phyloP scores from a whole-genome alignment of 768 basidiomycete genomes.

The Gloeophyllum trabeum region DNA sequence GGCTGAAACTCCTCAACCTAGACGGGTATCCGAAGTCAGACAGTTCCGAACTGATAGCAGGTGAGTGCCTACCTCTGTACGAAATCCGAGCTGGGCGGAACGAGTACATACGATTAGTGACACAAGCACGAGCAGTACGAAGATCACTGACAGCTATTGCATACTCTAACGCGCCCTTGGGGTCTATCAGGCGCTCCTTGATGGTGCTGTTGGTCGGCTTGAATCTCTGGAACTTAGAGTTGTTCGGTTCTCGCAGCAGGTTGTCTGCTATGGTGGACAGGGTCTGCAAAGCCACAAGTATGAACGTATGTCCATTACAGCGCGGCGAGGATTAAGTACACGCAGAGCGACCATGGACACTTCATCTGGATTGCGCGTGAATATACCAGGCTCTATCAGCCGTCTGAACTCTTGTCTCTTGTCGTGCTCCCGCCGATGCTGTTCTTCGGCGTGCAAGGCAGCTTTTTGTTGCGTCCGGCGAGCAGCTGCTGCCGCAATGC shows the following conservation, averaged over 20 bases:
- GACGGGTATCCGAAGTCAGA: background rate
- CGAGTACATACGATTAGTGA: background rate
- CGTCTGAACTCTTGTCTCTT: constrained; percentile 12
- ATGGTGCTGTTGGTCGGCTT: constrained; percentile 65
- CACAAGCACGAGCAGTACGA: background rate
- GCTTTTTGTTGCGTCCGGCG: background rate
- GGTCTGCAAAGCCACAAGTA: constrained; percentile 28
- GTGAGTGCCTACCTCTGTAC: constrained; percentile 39
- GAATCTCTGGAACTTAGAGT: constrained; percentile 63
- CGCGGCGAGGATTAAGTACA: constrained; percentile 26
- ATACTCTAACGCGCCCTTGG: constrained; percentile 69
- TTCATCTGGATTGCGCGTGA: constrained; percentile 44
- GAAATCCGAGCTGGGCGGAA: constrained; percentile 53
- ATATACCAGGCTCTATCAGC: constrained; percentile 15
- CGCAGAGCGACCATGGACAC: constrained; percentile 51
- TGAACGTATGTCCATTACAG: constrained; percentile 1
- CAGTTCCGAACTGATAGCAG: background rate
- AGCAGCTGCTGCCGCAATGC: background rate
- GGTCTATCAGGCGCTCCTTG: constrained; percentile 55
- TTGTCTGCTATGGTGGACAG: constrained; percentile 63
- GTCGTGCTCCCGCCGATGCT: constrained; percentile 11
- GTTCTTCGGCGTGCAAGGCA: background rate
- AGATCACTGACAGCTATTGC: constrained; percentile 55
- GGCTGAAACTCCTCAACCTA: constrained; percentile 69
- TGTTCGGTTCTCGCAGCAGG: constrained; percentile 59